These are phyloP conservation scores for Salvia sclarea DNA, from an alignment of 305 asterid species.

Conservation along the genomic window DNA sequence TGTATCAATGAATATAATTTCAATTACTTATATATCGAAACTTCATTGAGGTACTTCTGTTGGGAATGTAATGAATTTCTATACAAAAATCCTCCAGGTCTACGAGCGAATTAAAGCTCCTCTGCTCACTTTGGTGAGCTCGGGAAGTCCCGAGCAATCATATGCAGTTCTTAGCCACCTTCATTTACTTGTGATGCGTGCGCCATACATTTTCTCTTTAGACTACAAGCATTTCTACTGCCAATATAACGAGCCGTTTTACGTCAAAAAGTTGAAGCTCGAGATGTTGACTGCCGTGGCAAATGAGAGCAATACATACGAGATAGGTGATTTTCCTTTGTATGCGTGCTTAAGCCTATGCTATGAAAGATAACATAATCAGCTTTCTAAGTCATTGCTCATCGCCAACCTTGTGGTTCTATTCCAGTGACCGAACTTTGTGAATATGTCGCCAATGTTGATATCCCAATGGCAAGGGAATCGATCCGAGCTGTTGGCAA, in stretches of 20 bases:
- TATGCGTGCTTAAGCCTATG: conserved; percentile 22
- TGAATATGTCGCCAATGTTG: conserved; percentile 98
- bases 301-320: conserved; percentile 97
- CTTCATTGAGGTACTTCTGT: conserved; percentile 14
- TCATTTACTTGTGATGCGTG: conserved; percentile 97
- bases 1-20: neutral
- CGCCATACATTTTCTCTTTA: conserved; percentile 86
- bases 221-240: conserved; percentile 99
- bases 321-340: conserved; percentile 64
- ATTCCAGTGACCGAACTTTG: conserved; percentile 97
- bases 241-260: conserved; percentile 96
- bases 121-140: conserved; percentile 93
- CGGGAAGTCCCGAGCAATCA: conserved; percentile 98
- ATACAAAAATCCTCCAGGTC: conserved; percentile 51
- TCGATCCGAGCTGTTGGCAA: conserved; percentile 99
- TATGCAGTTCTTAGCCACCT: conserved; percentile 95
- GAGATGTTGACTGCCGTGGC: conserved; percentile 99
- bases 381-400: conserved; percentile 23
- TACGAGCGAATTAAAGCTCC: conserved; percentile 99
- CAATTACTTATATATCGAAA: neutral
- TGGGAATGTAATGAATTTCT: conserved; percentile 12
- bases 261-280: conserved; percentile 95
- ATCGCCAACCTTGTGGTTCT: conserved; percentile 34
- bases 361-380: conserved; percentile 22
- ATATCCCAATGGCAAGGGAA: conserved; percentile 97